Evolutionary conservation across 257 asterid genomes (phyloP), one percentile per base, ranked within the genome.

Genomic region (Penstemon davidsonii): DNA sequence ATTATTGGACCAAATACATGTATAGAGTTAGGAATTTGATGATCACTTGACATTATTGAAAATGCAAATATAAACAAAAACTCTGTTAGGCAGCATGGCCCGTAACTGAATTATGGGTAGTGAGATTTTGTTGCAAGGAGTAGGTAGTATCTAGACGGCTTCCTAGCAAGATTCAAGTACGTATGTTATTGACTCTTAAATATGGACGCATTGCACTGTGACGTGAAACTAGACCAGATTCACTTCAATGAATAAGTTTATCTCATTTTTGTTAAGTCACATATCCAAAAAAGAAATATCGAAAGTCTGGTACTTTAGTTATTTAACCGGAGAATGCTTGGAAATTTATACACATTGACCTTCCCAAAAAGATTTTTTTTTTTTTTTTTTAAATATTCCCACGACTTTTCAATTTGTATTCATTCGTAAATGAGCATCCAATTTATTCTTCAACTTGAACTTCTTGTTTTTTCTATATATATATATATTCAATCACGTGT

Each of bases 121-220:
- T 25, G 33, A 25, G 33, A 25, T 25, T 25, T 25, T 25, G 33
- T 25, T 25, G 33, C 33, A 25, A 25, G 33, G 36, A 25, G 37
- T 42, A 37, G 49, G 0, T 18, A 25, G 86, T 43, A 75, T 62
- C 58, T 60, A 60, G 84, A 73, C 83, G 76, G 43, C 36, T 46
- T 82, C 43, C 43, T 54, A 13, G 74, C 63, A 65, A 58, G 66
- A 76, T 79, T 69, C 82, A 73, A 19, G 13, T 38, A 13, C 18
- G 0, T 42, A 40, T 15, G 7, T 43, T 19, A 44, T 25, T 36
- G 55, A 8, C 54, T 38, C 36, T 13, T 3, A 5, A 49, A 50
- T 9, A 59, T 10, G 53, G 2, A 64, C 75, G 83, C 58, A 81
- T 70, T n/a, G 83, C 58, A 81, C 66, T n/a, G 3, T 55, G 86